phyloP scores from a whole-genome alignment of 208 protist genomes.

The Perkinsela sp. region DNA sequence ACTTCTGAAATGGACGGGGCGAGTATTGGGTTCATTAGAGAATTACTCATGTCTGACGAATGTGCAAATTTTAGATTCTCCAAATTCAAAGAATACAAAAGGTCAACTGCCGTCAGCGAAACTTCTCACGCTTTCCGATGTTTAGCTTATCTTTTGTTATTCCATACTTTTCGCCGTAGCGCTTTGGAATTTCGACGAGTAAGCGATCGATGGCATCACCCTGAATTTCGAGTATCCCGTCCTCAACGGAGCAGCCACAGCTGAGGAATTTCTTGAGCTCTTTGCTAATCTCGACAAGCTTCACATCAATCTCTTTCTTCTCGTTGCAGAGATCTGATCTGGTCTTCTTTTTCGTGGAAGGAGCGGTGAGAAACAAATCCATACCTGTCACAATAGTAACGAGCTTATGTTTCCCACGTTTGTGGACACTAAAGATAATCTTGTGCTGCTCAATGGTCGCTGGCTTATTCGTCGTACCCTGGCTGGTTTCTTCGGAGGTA shows the following conservation, averaged over 20 bases:
- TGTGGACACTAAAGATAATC: neutral
- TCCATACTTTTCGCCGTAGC: neutral
- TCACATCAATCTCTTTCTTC: neutral
- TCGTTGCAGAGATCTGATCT: neutral
- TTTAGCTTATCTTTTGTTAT: neutral
- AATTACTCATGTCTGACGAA: too few relatives aligned
- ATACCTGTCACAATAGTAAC: neutral
- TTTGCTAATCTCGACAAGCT: neutral
- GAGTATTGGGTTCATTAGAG: too few relatives aligned
- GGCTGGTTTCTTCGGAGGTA: conserved; percentile 5
- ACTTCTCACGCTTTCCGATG: neutral
- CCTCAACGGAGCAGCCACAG: neutral
- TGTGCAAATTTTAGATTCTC: too few relatives aligned
- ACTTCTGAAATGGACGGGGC: too few relatives aligned
- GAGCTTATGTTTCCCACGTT: neutral
- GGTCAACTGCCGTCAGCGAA: neutral
- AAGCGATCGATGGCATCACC: neutral
- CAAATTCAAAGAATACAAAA: too few relatives aligned
- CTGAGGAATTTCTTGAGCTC: neutral
- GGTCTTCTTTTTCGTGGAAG: neutral
- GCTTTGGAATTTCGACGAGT: neutral
- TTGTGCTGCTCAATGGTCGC: neutral
- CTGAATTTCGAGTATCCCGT: neutral
- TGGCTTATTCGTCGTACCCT: neutral
- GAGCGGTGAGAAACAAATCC: neutral